A percentile compares a stretch with the other conserved stretches of the same genome.
Evolutionary conservation across 1,284 basidiomycete species (phyloP).

Genomic region (Ustilago crameri): DNA sequence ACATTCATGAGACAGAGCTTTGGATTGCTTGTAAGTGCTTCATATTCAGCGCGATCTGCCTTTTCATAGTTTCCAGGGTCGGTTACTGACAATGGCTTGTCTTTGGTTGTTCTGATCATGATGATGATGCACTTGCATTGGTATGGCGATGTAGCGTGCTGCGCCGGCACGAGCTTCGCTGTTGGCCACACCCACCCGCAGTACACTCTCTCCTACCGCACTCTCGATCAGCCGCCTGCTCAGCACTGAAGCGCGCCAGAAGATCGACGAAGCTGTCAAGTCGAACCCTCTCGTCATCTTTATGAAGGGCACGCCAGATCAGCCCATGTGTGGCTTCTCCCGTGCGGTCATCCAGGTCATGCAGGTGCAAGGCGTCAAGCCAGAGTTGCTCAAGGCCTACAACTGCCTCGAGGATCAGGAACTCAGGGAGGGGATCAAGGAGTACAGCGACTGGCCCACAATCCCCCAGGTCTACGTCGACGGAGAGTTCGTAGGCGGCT

Average conservation of each 20-base stretch:
- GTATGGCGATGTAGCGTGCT: not conserved
- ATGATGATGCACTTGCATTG: no score
- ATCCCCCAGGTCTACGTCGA: slow-evolving; percentile 94
- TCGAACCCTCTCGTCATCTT: slow-evolving; percentile 85
- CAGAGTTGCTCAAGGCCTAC: slow-evolving; percentile 73
- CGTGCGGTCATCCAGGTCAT: slow-evolving; percentile 91
- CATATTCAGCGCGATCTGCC: not conserved
- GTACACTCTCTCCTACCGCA: not conserved
- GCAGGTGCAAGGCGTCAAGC: slow-evolving; percentile 84
- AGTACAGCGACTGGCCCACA: slow-evolving; percentile 96
- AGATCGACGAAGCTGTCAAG: slow-evolving; percentile 73
- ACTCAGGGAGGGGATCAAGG: slow-evolving; percentile 86
- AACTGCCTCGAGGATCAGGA: slow-evolving; percentile 90
- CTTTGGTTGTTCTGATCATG: no score
- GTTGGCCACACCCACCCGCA: not conserved
- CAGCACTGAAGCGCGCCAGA: slow-evolving; percentile 70
- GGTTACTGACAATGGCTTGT: no score
- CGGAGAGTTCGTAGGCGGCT: slow-evolving; percentile 95
- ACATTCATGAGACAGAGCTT: slow-evolving; percentile 19
- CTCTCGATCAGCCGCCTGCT: slow-evolving; percentile 63
- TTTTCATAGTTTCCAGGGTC: no score
- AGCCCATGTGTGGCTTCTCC: slow-evolving; percentile 86
- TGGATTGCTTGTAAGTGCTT: slow-evolving; percentile 18
- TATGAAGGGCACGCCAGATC: slow-evolving; percentile 87
- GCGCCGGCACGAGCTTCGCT: not conserved